Conservation (phyloP, 306 rosid genomes). For the Purshia tridentata region DNA sequence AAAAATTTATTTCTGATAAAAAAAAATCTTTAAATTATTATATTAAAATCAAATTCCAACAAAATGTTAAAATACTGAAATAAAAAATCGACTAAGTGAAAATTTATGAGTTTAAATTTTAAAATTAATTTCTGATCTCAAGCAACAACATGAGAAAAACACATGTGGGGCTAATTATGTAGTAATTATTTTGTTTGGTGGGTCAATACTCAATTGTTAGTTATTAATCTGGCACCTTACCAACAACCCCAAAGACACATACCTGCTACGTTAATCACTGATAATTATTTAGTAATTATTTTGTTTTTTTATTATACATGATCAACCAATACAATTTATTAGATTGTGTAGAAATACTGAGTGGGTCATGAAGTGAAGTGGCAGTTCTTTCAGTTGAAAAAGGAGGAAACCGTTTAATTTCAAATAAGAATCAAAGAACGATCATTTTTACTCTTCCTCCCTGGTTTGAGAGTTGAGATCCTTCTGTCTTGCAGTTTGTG, state of each 20-base stretch:
- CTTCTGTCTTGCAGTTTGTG: slow-evolving; percentile 7
- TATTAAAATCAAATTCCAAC: too few relatives aligned
- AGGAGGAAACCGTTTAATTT: slow-evolving; percentile 18
- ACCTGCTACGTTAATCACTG: neutral
- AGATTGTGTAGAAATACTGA: too few relatives aligned
- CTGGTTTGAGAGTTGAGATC: neutral
- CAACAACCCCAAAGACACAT: neutral
- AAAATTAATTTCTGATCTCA: too few relatives aligned
- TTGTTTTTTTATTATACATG: too few relatives aligned
- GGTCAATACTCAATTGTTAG: too few relatives aligned
- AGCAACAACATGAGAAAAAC: neutral
- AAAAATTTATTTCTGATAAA: too few relatives aligned
- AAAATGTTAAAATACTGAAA: too few relatives aligned
- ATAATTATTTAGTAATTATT: too few relatives aligned
- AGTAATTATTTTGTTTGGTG: neutral
- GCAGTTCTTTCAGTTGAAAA: slow-evolving; percentile 29
- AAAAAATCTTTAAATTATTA: too few relatives aligned
- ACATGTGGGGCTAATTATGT: neutral
- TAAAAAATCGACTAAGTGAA: too few relatives aligned
- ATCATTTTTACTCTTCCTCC: neutral
- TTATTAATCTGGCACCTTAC: neutral
- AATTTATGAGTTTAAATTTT: too few relatives aligned
- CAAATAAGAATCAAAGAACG: slow-evolving; percentile 2
- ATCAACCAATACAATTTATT: too few relatives aligned
- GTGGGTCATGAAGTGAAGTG: neutral